Evolutionary conservation across 2,329 filamentous ascomycete genomes (phyloP), one percentile per base, ranked within the genome.

Genomic region (Sclerotinia sclerotiorum): DNA sequence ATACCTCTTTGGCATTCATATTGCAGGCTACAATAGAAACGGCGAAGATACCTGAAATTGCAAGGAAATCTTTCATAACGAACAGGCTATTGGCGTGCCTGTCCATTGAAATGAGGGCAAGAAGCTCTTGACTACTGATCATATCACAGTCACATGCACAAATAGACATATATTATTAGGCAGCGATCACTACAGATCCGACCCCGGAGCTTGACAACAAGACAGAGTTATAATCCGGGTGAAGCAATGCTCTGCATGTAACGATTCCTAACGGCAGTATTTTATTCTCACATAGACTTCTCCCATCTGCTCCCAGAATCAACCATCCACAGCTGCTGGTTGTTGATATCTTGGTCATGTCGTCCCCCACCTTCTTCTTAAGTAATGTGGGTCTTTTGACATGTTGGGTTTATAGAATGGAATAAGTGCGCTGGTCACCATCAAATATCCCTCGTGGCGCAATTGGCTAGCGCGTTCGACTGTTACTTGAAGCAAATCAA

Each of bases 401-500:
- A 6, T 13, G 6, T 35, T 19, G 44, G 0, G 21, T 17, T 17
- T 61, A 61, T 61, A 48, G 4, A 24, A 49, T 8, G 6, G 3
- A 32, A 35, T 19, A 24, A 19, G 11, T 1, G 2, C 0, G 0
- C 29, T 6, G 44, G 1, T n/a, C 27, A 35, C 2, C 44, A 61
- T 61, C 44, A 61, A 61, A 49, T 42, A 64, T 64, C 48, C 61
- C 61, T 64, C 61, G 61, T 64, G 61, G 61, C 61, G 61, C 61
- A 62, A 62, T 62, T 62, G 58, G 58, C 58, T 62, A 62, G 58
- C 58, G 57, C 57, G 57, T 61, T 61, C 57, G 57, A 61, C 57
- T 61, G 57, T 61, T 61, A 61, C 21, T 32, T 39, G 32, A 24
- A 24, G 29, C 54, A 39, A 39, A 17, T 57, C 32, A 57, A 39